These are phyloP conservation scores for Rasamsonia emersonii DNA, from an alignment of 2,329 filamentous ascomycete species.

Conservation along the genomic window DNA sequence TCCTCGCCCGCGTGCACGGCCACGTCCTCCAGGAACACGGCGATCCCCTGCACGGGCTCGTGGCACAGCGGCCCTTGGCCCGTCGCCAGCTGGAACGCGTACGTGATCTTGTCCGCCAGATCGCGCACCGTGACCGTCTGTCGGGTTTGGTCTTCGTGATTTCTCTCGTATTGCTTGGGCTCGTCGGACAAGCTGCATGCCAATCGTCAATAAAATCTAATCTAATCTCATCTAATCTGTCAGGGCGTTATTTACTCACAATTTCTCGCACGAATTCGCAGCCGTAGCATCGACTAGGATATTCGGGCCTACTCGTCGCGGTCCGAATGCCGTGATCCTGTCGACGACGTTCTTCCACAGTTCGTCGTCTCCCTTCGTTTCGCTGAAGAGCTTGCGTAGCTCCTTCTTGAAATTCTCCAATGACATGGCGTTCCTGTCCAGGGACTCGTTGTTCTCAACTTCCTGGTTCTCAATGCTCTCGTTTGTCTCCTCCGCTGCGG, in stretches of 20 bases:
- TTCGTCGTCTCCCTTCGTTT: constrained; percentile 64
- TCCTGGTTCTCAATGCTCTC: constrained; percentile 32
- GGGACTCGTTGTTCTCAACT: constrained; percentile 49
- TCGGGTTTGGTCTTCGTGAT: constrained; percentile 17
- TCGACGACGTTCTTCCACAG: constrained; percentile 69
- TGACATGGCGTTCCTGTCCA: constrained; percentile 56
- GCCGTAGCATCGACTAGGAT: constrained; percentile 76
- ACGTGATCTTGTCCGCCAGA: constrained; percentile 80
- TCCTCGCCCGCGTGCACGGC: constrained; percentile 34
- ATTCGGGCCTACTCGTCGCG: constrained; percentile 76
- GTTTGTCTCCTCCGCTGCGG: constrained; percentile 26
- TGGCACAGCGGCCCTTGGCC: constrained; percentile 83
- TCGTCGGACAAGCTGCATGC: constrained; percentile 29
- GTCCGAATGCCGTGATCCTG: constrained; percentile 83
- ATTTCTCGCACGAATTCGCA: constrained; percentile 61
- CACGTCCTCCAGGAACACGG: constrained; percentile 80
- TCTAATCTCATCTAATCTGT: background rate
- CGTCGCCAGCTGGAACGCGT: constrained; percentile 90
- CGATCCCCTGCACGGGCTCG: constrained; percentile 87
- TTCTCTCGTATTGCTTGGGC: constrained; percentile 19
- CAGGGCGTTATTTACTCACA: constrained; percentile 42
- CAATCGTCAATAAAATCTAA: constrained; percentile 3
- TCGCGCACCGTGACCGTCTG: constrained; percentile 45
- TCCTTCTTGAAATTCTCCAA: constrained; percentile 68
- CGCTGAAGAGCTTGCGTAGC: constrained; percentile 57